These are phyloP conservation scores for Colletotrichum nymphaeae DNA, from an alignment of 2,329 filamentous ascomycete genomes.

Conservation along the genomic window DNA sequence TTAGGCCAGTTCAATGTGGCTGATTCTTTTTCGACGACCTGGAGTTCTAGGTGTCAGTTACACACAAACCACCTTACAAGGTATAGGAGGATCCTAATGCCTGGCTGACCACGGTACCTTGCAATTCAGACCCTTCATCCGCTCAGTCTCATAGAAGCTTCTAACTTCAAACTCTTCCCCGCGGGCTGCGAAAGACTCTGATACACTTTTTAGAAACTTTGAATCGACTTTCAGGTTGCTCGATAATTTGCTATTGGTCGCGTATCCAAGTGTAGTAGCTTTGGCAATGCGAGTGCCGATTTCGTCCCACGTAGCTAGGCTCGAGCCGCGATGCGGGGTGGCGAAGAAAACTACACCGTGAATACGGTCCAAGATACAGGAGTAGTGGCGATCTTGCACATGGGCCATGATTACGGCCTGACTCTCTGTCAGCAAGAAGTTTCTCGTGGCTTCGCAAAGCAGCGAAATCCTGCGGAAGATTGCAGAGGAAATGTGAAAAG, in stretches of 20 bases:
- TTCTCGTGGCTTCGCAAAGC: too few relatives aligned
- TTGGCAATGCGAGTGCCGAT: background rate
- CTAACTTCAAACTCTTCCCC: background rate
- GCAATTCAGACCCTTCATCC: background rate
- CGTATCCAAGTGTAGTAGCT: background rate
- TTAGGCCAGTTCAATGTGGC: background rate
- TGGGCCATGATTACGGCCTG: background rate
- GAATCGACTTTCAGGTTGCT: accelerated
- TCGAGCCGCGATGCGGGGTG: background rate
- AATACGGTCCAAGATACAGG: background rate
- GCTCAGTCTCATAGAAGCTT: background rate
- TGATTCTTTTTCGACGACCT: background rate
- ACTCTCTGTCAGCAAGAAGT: background rate
- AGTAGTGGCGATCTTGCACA: background rate
- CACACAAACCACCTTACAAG: accelerated
- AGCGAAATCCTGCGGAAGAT: too few relatives aligned
- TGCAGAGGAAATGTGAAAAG: too few relatives aligned
- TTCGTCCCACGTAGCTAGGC: background rate
- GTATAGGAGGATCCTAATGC: accelerated
- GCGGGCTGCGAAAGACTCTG: background rate
- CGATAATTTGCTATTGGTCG: background rate
- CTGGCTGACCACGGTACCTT: too few relatives aligned
- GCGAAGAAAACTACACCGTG: background rate
- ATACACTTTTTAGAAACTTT: accelerated
- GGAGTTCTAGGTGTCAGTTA: background rate